These are phyloP conservation scores for Aristolochia fimbriata DNA, from an alignment of 164 flowering plant genomes.

Conservation along the genomic window DNA sequence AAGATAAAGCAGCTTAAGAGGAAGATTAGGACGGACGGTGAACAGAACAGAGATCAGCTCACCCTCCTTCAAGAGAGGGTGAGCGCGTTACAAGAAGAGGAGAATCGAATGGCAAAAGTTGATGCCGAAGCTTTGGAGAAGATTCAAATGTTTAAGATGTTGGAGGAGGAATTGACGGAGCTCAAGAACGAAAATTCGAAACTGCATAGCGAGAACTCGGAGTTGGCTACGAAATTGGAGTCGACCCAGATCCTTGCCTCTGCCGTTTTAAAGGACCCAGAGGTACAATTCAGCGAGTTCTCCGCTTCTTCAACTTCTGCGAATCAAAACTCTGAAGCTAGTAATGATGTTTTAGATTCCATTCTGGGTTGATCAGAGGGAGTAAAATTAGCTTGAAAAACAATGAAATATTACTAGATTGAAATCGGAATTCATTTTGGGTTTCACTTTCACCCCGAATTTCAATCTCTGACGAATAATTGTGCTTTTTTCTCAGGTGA, in stretches of 20 bases:
- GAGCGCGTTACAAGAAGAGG: conserved; percentile 43
- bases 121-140: conserved; percentile 21
- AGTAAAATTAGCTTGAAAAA: too few relatives aligned
- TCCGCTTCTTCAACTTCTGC: neutral
- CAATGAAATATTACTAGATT: too few relatives aligned
- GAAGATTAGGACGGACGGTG: conserved; percentile 54
- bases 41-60: conserved; percentile 53
- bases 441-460: too few relatives aligned
- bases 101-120: conserved; percentile 13
- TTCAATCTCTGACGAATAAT: neutral
- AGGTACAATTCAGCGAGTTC: conserved; percentile 28
- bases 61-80: conserved; percentile 47
- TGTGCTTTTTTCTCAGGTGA: conserved; percentile 28
- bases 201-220: conserved; percentile 55
- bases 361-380: too few relatives aligned
- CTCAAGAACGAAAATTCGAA: conserved; percentile 35
- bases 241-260: conserved; percentile 47
- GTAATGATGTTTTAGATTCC: too few relatives aligned
- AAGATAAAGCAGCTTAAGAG: conserved; percentile 52
- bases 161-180: conserved; percentile 39
- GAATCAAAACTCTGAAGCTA: neutral
- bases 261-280: conserved; percentile 43
- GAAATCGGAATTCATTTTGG: too few relatives aligned
- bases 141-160: conserved; percentile 32
- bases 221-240: conserved; percentile 52